Conservation (phyloP, 495 filamentous ascomycete species). For the Penicillium paxilli region DNA sequence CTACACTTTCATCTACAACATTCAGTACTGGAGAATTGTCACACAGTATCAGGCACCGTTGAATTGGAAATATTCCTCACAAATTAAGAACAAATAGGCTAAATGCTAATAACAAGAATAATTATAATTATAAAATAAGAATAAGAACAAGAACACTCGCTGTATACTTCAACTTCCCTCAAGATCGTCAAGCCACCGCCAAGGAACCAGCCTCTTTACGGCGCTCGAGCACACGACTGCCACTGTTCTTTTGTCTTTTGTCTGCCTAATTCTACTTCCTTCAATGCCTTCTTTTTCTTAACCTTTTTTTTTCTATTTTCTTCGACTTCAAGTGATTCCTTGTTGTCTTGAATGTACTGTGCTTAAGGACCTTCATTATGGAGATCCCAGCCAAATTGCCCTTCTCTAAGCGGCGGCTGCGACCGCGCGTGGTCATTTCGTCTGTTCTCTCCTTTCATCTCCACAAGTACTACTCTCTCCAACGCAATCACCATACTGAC, state of each 20-base stretch:
- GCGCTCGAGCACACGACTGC: conserved; percentile 5
- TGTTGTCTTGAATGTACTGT: not conserved
- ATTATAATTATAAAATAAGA: not conserved
- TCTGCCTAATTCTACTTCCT: not conserved
- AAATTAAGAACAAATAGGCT: too few relatives aligned
- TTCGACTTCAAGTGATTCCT: not conserved
- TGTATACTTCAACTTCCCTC: too few relatives aligned
- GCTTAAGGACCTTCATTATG: conserved; percentile 23
- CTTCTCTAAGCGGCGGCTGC: conserved; percentile 53
- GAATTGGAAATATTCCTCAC: too few relatives aligned
- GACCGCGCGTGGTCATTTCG: conserved; percentile 54
- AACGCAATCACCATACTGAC: conserved; percentile 6
- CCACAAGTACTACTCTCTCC: not conserved
- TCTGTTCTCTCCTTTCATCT: conserved; percentile 26
- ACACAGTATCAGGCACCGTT: too few relatives aligned
- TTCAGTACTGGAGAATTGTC: too few relatives aligned
- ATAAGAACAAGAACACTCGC: not conserved
- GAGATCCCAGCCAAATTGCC: conserved; percentile 47
- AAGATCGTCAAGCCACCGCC: not conserved
- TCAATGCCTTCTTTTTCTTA: not conserved
- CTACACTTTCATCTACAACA: too few relatives aligned
- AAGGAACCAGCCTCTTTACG: not conserved
- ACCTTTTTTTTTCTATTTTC: not conserved
- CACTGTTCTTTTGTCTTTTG: conserved; percentile 1
- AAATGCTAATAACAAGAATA: too few relatives aligned